Conservation (phyloP, 768 basidiomycete genomes). For the Pleurotus pulmonarius region DNA sequence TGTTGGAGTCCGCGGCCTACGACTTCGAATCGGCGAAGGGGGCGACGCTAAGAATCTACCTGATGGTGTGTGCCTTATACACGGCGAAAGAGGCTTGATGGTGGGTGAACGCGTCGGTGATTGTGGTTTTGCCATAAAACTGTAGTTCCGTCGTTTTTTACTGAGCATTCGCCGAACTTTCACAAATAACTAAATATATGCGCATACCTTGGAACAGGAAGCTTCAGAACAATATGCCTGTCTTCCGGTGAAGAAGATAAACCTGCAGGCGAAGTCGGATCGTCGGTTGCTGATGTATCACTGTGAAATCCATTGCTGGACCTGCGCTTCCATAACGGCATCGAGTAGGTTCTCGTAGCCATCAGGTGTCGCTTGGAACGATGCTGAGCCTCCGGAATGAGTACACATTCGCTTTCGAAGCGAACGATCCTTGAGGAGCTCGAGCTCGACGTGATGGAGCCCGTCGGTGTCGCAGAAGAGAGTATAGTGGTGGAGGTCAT, state of each 20-base stretch:
- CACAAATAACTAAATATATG: background rate
- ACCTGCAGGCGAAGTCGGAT: slow-evolving; percentile 17
- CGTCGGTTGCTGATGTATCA: slow-evolving; percentile 18
- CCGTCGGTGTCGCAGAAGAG: background rate
- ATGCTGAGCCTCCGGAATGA: slow-evolving; percentile 58
- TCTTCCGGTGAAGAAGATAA: slow-evolving; percentile 26
- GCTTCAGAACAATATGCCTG: slow-evolving; percentile 50
- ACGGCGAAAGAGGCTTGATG: slow-evolving; percentile 12
- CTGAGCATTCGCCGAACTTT: slow-evolving; percentile 8
- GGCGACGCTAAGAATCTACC: slow-evolving; percentile 51
- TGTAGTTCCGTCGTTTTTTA: slow-evolving; percentile 15
- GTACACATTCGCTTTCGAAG: slow-evolving; percentile 69
- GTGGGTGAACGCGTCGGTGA: slow-evolving; percentile 36
- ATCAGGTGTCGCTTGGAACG: slow-evolving; percentile 45
- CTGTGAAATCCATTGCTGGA: slow-evolving; percentile 16
- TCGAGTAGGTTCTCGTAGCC: slow-evolving; percentile 60
- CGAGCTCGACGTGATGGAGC: background rate
- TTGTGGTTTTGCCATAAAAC: slow-evolving; percentile 38
- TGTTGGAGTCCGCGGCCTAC: slow-evolving; percentile 14
- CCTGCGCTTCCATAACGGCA: slow-evolving; percentile 61
- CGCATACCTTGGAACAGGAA: slow-evolving; percentile 56
- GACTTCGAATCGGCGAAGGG: slow-evolving; percentile 37
- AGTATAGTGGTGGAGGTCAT: slow-evolving; percentile 1
- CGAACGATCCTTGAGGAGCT: slow-evolving; percentile 41
- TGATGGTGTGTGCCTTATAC: slow-evolving; percentile 5